These are phyloP conservation scores for Polytolypa hystricis DNA, from an alignment of 2,329 filamentous ascomycete species.

Conservation along the genomic window DNA sequence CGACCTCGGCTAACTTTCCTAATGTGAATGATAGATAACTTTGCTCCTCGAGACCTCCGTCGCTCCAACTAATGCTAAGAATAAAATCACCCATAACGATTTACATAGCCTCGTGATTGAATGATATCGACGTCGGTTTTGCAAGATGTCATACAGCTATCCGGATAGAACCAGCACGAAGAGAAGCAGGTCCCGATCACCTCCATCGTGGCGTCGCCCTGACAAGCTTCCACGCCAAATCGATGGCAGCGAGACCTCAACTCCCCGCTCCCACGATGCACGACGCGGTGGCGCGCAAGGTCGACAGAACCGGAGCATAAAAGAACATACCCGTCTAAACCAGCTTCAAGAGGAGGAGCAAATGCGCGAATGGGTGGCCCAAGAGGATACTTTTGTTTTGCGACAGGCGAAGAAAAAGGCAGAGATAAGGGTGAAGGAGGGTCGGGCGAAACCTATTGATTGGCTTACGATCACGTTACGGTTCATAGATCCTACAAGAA, in stretches of 20 bases:
- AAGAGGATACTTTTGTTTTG: constrained; percentile 91
- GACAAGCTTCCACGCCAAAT: constrained; percentile 27
- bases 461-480: constrained; percentile 84
- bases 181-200: constrained; percentile 33
- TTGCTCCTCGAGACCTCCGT: background rate
- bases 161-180: constrained; percentile 26
- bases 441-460: constrained; percentile 84
- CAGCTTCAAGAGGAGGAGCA: constrained; percentile 64
- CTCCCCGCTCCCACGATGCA: constrained; percentile 14
- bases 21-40: background rate
- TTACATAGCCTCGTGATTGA: too few species aligned
- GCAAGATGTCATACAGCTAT: constrained; percentile 23
- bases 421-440: constrained; percentile 83
- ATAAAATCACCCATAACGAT: too few species aligned
- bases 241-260: constrained; percentile 15
- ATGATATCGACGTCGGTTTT: too few species aligned
- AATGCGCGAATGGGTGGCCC: constrained; percentile 72
- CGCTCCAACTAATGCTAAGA: too few species aligned
- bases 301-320: constrained; percentile 16
- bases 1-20: constrained; percentile 5
- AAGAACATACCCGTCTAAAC: constrained; percentile 37
- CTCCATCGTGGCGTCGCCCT: constrained; percentile 28
- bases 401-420: constrained; percentile 98
- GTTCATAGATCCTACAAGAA: constrained; percentile 73
- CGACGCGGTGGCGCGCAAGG: constrained; percentile 13